Evolutionary conservation across 371 early-diverging fungal species (phyloP), one percentile per base, ranked within the genome.

Genomic region (Enterospora canceri): DNA sequence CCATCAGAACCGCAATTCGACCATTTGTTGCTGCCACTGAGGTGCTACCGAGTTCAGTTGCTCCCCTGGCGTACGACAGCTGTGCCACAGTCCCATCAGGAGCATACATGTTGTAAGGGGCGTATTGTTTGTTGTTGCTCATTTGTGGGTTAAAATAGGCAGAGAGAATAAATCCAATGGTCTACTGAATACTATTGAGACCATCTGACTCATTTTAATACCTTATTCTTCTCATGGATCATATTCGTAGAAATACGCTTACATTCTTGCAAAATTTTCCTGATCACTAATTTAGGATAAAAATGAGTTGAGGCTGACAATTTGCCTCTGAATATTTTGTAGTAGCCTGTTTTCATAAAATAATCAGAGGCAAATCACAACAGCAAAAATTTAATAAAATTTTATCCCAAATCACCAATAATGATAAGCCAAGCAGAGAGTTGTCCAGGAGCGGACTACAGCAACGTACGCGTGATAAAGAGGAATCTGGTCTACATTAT

Each of bases 401-500:
- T 46, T 46, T n/a, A n/a, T n/a, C n/a, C n/a, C n/a, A n/a, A n/a
- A n/a, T n/a, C n/a, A n/a, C n/a, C n/a, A n/a, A n/a, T n/a, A n/a
- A n/a, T n/a, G n/a, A n/a, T n/a, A n/a, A n/a, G n/a, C n/a, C n/a
- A n/a, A n/a, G n/a, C n/a, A n/a, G n/a, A n/a, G n/a, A n/a, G n/a
- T n/a, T n/a, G n/a, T n/a, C n/a, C n/a, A n/a, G n/a, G n/a, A n/a
- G n/a, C n/a, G n/a, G n/a, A n/a, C n/a, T n/a, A n/a, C n/a, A n/a
- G n/a, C n/a, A 67, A 73, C 51, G 67, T 81, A 55, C 47, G 81
- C 23, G 80, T 81, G 12, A 71, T 81, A n/a, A 79, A 81, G 63
- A 71, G 73, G 54, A 79, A 72, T 33, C 61, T 81, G 19, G 81
- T 81, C 2, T 81, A 81, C 53, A 71, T 76, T 19, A 76, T 81